Evolutionary conservation across 2,329 filamentous ascomycete genomes (phyloP).

Genomic region (Diaporthe australafricana): DNA sequence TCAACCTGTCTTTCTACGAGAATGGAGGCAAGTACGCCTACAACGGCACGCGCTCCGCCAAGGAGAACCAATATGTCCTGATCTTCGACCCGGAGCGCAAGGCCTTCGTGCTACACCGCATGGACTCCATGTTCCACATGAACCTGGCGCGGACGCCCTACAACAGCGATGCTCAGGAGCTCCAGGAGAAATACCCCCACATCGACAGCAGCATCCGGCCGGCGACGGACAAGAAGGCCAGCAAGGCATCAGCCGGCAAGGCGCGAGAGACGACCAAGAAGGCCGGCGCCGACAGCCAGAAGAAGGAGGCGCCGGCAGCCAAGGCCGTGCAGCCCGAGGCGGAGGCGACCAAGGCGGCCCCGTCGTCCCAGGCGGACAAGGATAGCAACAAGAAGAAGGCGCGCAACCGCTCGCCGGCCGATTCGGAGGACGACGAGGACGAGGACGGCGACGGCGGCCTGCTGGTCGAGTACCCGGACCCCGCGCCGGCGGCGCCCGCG

Average conservation of each 20-base stretch:
- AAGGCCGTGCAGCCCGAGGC: constrained; percentile 40
- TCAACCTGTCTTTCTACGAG: constrained; percentile 67
- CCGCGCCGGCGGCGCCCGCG: constrained; percentile 48
- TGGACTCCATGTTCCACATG: constrained; percentile 88
- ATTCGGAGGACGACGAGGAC: constrained; percentile 44
- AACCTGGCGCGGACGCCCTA: constrained; percentile 80
- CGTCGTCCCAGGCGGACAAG: constrained; percentile 46
- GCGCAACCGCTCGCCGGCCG: constrained; percentile 26
- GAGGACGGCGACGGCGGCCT: constrained; percentile 69
- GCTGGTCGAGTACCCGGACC: constrained; percentile 70
- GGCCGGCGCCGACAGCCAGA: constrained; percentile 15
- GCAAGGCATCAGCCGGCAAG: constrained; percentile 43
- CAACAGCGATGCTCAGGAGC: constrained; percentile 70
- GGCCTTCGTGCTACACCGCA: constrained; percentile 83
- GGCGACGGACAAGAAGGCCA: constrained; percentile 41
- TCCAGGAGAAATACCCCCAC: constrained; percentile 76
- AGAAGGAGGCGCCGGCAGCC: constrained; percentile 31
- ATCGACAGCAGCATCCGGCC: constrained; percentile 56
- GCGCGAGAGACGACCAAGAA: constrained; percentile 37
- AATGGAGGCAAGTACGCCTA: constrained; percentile 69
- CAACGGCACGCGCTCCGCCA: constrained; percentile 65
- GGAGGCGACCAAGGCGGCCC: constrained; percentile 34
- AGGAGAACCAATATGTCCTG: constrained; percentile 71
- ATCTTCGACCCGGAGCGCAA: constrained; percentile 81
- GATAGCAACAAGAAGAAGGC: constrained; percentile 40